Evolutionary conservation across 2,329 filamentous ascomycete species (phyloP), one percentile per base, ranked within the genome.

Genomic region (Epichloe gansuensis): DNA sequence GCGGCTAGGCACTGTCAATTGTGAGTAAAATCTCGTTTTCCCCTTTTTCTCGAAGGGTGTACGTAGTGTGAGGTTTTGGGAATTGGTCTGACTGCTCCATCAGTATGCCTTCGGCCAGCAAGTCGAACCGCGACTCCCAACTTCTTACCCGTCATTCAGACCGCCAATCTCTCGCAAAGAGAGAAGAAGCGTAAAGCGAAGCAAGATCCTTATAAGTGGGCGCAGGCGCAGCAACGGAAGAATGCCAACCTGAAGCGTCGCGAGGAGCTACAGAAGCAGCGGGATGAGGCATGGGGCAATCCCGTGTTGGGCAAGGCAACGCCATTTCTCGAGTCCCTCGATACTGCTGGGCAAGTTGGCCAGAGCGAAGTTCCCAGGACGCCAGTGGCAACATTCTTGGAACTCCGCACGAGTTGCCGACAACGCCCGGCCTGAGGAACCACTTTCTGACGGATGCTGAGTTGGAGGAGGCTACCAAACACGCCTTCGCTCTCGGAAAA

Each of bases 241-340:
- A 82, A 85, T 11, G 88, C 86, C 59, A 95, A 95, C 65, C 67
- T 91, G 46, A 80, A 85, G 63, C 82, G 88, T 50, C 88, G 85
- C 62, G 75, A 80, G 56, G 81, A 82, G 57, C 77, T 97, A 52
- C 69, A 81, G 55, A 72, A 80, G 57, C 74, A 83, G 64, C 82
- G 88, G 54, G 75, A 80, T 54, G 75, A 75, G 46, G 75, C 76
- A 46, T 75, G 85, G 58, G 91, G 91, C 49, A 81, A 94, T 67
- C 87, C 90, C 1, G 75, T 98, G 57, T 79, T 84, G 61, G 93
- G 91, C 63, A 76, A 83, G 55, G 70, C 78, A 39, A 96, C 93
- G 15, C 80, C 90, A 34, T 96, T 95, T 64, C 72, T 95, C 61
- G 78, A 88, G 69, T 91, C 88, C 3, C 83, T 95, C 61, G 85